These are phyloP conservation scores for Vigna mungo DNA, from an alignment of 306 rosid species.

Conservation along the genomic window DNA sequence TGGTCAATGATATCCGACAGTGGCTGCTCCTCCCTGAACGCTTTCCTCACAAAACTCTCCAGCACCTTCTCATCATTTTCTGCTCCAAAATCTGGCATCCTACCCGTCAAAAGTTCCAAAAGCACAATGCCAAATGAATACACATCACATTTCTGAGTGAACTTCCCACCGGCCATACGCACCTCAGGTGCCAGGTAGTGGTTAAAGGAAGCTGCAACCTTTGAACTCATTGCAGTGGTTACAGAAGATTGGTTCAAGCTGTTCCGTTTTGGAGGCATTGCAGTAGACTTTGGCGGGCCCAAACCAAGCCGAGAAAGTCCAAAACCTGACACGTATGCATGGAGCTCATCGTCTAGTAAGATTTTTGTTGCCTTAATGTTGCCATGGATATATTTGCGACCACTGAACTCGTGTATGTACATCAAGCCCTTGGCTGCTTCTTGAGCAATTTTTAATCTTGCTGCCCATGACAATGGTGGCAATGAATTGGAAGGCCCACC, in stretches of 20 bases:
- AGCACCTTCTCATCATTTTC: constrained; percentile 65
- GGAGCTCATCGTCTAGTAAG: constrained; percentile 74
- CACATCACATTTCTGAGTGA: constrained; percentile 83
- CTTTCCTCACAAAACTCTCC: constrained; percentile 69
- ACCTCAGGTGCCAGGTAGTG: constrained; percentile 75
- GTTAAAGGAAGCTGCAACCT: constrained; percentile 50
- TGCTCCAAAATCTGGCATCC: constrained; percentile 55
- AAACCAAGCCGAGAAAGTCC: constrained; percentile 70
- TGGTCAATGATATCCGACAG: constrained; percentile 81
- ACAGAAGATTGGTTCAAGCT: constrained; percentile 48
- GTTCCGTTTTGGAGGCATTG: constrained; percentile 58
- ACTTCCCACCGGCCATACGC: constrained; percentile 63
- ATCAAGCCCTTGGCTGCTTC: constrained; percentile 79
- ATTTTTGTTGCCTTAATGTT: constrained; percentile 76
- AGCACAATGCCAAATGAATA: constrained; percentile 80
- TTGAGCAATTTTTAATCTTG: constrained; percentile 78
- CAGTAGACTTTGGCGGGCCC: constrained; percentile 49
- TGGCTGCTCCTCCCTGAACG: constrained; percentile 68
- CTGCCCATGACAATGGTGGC: constrained; percentile 67
- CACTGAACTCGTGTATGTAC: constrained; percentile 72
- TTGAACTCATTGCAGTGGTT: constrained; percentile 52
- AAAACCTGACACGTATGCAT: constrained; percentile 71
- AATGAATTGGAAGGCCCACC: constrained; percentile 61
- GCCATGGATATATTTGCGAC: constrained; percentile 78
- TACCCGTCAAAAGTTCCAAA: constrained; percentile 73